Base-by-base conservation (phyloP, 179 eudicot species). In the Pouteria campechiana region DNA sequence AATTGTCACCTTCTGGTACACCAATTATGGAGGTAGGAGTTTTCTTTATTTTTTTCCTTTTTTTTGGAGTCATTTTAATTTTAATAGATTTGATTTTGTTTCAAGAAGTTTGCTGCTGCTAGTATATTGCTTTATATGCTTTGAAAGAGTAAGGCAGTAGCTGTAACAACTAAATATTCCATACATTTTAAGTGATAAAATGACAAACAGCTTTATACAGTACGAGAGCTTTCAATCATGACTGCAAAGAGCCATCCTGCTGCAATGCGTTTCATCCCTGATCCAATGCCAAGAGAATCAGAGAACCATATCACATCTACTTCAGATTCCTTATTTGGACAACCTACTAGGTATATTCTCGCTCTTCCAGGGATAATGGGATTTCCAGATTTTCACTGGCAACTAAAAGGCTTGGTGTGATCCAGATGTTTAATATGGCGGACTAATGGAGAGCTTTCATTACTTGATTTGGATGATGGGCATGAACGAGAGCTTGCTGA, bases 131-230 rank as follows among this genome's bases (percentile, higher is more conserved):
- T 12, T n/a, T n/a, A n/a, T n/a, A n/a, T n/a, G n/a, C 15, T 37
- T 10, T 20, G 22, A 37, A 44, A 15, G 48, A 45, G 44, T n/a
- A n/a, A n/a, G n/a, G n/a, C n/a, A 46, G 25, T 58, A 40, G 12
- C 44, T 36, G 38, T 43, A 33, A 43, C 52, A 35, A 58, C 27
- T 48, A 41, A 35, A 44, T 65, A 47, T 51, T 64, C 54, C 82
- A 71, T 75, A 78, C 83, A 58, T 79, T 81, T 85, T 76, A 90
- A 87, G 98, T 87, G 81, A 77, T 90, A 75, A 82, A 73, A 86
- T 90, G 96, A 86, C 98, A 82, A 90, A 90, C 98, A 90, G 98
- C 96, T 90, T 86, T 82, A 96, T 87, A 87, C 98, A 87, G 98
- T 90, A 90, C 87, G 98, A 60, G 96, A 90, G 68, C 96, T 90